Base-by-base conservation (phyloP, 2,329 filamentous ascomycete species). In the Xylaria sp. region DNA sequence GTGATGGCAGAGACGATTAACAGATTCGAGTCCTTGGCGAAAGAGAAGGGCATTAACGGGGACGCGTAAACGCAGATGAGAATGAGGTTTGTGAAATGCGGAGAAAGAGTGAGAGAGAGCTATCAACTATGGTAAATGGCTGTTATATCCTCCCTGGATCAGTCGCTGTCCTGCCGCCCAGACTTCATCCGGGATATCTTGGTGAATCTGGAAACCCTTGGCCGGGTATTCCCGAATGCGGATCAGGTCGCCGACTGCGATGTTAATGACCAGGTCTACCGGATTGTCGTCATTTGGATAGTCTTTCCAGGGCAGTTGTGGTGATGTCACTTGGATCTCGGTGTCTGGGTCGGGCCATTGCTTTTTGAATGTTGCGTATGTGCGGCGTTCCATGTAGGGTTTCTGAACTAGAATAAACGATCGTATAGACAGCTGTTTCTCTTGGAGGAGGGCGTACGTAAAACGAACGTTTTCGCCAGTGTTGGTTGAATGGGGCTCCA, bases 381-480 rank as follows among this genome's bases (percentile, higher is more conserved):
- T 80, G 5, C 80, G 69, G 33, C 79, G 70, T 68, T 81, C 79
- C 80, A 81, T 82, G 60, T 81, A 81, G 23, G 79, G 79, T 68
- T 81, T 82, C 68, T 82, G 80, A 8, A 81, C 79, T 1, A 81
- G 71, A 15, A 81, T 70, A 29, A 81, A 74, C 2, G 72, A 76
- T 29, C 68, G 60, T 0, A 74, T 54, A 1, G 37, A 46, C 7
- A 78, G 43, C 0, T 71, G 66, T 21, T 49, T 69, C 11, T 72
- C 66, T 15, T 54, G 44, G 1, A 82, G 69, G 9, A 81, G 63
- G 0, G 67, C 71, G 37, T 77, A 68, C 15, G 79, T 80, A 64
- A 80, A 80, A 10, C 77, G 78, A 35, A 81, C 76, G 56, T 81
- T 82, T 67, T 81, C 80, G 54, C 79, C 80, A 17, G 80, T 82